phyloP scores from a whole-genome alignment of 1,284 basidiomycete species.

The Gomphus bonarii region DNA sequence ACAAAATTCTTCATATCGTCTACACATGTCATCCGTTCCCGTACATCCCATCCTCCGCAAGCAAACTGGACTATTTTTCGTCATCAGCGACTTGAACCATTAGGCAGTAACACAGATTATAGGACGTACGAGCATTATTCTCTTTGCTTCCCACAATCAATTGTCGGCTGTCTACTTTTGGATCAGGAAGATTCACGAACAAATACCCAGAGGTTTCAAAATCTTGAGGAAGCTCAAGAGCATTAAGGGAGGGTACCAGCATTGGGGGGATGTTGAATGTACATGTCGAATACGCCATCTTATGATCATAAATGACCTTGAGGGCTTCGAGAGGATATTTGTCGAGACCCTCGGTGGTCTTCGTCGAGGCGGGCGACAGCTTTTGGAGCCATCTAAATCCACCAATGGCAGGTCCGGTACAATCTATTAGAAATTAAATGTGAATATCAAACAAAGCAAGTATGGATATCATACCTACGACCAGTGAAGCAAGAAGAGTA shows the following conservation, averaged over 20 bases:
- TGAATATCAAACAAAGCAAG: neutral
- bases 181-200: neutral
- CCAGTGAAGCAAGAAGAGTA: neutral
- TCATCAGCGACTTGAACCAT: neutral
- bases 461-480: neutral
- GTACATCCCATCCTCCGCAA: constrained; percentile 14
- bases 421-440: constrained; percentile 13
- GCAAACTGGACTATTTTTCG: constrained; percentile 7
- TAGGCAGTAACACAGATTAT: neutral
- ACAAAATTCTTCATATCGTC: constrained; percentile 15
- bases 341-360: neutral
- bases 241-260: constrained; percentile 12
- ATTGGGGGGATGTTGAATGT: constrained; percentile 8
- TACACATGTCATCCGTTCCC: constrained; percentile 12
- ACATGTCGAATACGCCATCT: constrained; percentile 6
- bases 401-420: constrained; percentile 17
- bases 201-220: neutral
- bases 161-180: neutral
- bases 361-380: neutral
- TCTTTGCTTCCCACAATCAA: neutral
- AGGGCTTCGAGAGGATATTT: neutral
- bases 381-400: constrained; percentile 18
- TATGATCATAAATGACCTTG: constrained; percentile 11
- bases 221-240: constrained; percentile 10
- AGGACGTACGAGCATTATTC: neutral